Base-by-base conservation (phyloP, 2,329 filamentous ascomycete genomes). In the Cladorrhinum sp. region DNA sequence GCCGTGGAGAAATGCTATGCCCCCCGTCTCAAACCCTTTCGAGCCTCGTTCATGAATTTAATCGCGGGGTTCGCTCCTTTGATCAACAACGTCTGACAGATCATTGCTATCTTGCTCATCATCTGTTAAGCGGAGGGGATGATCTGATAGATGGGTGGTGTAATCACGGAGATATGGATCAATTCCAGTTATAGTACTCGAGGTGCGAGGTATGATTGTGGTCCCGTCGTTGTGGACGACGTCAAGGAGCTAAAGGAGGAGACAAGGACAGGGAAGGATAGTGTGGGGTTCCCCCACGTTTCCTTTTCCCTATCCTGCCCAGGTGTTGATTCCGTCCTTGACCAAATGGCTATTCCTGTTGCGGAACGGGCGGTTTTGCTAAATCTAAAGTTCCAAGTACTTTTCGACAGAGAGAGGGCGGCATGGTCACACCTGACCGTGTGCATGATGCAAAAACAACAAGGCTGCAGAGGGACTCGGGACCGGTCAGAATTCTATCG, bases 241-340 rank as follows among this genome's bases (percentile, higher is more conserved):
- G 50, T 45, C 23, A 50, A 50, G 29, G 24, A 29, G 45, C 20
- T 20, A 23, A 50, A 38, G 41, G 22, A 29, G 20, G 50, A 29
- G 53, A 54, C 32, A 36, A 18, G 55, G 57, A 50, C 50, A 55
- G 57, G 55, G 53, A 57, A 55, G n/a, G 32, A 56, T 27, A 56
- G 53, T 56, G 53, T 59, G 52, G 49, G 45, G 51, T 53, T 45
- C 58, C 58, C 61, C 58, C 61, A 61, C 61, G 58, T 60, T 50
- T 55, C 52, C 50, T 45, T 38, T 52, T 55, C 12, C 23, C n/a
- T 18, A 36, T 55, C 20, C n/a, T 20, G 22, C 36, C 48, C 12
- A 7, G 22, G 7, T 58, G 61, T 41, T 53, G 48, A 29, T 55
- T 63, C 50, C 45, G 51, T 52, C 60, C 41, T 63, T 58, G 27